These are phyloP conservation scores for Mycena floridula DNA, from an alignment of 768 basidiomycete genomes.

Conservation along the genomic window DNA sequence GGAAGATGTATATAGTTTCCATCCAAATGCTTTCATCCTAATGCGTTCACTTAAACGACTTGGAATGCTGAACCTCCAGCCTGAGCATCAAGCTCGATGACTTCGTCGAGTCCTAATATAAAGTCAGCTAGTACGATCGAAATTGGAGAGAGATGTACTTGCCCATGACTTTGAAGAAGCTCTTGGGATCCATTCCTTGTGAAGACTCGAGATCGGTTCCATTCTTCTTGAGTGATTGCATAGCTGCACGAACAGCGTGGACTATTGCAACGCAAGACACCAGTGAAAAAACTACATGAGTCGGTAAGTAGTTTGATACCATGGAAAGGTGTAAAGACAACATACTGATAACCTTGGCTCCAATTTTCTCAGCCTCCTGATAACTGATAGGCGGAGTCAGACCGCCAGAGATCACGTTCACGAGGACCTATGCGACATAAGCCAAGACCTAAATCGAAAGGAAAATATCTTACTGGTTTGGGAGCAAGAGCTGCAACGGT, in stretches of 20 bases:
- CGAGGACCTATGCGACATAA: conserved; percentile 42
- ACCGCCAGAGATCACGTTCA: conserved; percentile 77
- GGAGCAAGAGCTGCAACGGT: conserved; percentile 67
- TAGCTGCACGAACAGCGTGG: conserved; percentile 73
- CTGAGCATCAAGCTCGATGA: conserved; percentile 46
- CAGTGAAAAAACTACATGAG: conserved; percentile 57
- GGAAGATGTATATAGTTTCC: too few species aligned
- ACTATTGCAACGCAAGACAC: conserved; percentile 74
- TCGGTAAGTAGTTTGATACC: background rate
- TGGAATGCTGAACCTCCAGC: conserved; percentile 59
- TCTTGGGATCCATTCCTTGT: conserved; percentile 69
- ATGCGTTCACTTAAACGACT: conserved; percentile 34
- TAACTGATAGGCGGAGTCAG: conserved; percentile 70
- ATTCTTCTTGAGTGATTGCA: conserved; percentile 69
- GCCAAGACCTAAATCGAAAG: background rate
- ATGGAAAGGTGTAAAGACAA: conserved; percentile 3
- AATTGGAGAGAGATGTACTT: conserved; percentile 10
- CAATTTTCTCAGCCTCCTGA: conserved; percentile 60
- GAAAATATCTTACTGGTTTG: conserved; percentile 44
- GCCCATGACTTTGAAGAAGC: conserved; percentile 78
- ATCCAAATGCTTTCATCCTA: too few species aligned
- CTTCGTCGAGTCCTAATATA: conserved; percentile 41
- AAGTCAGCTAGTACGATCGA: background rate
- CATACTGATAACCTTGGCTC: conserved; percentile 76
- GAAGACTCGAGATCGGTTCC: conserved; percentile 61